Evolutionary conservation across 306 rosid genomes (phyloP), one percentile per base, ranked within the genome.

Genomic region (Prunus davidiana): DNA sequence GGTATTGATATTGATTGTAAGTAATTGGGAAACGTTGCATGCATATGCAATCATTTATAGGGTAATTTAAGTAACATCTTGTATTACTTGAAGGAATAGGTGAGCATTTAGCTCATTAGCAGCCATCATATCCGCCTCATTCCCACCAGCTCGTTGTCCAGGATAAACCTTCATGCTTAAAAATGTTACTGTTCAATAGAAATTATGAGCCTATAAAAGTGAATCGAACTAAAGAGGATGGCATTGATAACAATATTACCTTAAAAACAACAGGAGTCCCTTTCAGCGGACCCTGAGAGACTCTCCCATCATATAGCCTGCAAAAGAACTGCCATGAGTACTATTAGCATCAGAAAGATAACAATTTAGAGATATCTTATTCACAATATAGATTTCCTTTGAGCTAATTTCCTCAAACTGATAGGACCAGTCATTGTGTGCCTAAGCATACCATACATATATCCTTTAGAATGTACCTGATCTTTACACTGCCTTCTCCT

Each of bases 291-390:
- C 98, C 97, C 80, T 84, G 87, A 58, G 97, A 87, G 64, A 94
- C 91, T 78, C 97, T 94, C 49, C 98, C 98, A 80, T 92, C 95
- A 69, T 92, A 94, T 80, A 94, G 96, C 88, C 98, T 94, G 87
- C 83, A 87, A 89, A 28, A 66, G 76, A 82, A 84, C 94, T 85
- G 93, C 81, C 89, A 79, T 75, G 71, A 83, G 84, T 79, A 69
- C 79, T 82, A 91, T 86, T 80, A 89, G 85, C 76, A 81, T 60
- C 61, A 81, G 51, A 66, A 82, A 34, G 32, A 77, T 67, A 57
- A 12, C 55, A 34, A 30, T 16, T 15, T 19, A 34, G 3, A 50
- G 25, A 41, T 4, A 56, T 3, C 19, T 10, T 27, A 69, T 69
- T 58, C 73, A 77, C 10, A 20, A 13, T 51, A 18, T 22, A 55